Percentiles rank a stretch among this genome's conserved stretches.
These are phyloP conservation scores for Geotrichum phurueaensis DNA, from an alignment of 1,139 yeast species.

Conservation along the genomic window DNA sequence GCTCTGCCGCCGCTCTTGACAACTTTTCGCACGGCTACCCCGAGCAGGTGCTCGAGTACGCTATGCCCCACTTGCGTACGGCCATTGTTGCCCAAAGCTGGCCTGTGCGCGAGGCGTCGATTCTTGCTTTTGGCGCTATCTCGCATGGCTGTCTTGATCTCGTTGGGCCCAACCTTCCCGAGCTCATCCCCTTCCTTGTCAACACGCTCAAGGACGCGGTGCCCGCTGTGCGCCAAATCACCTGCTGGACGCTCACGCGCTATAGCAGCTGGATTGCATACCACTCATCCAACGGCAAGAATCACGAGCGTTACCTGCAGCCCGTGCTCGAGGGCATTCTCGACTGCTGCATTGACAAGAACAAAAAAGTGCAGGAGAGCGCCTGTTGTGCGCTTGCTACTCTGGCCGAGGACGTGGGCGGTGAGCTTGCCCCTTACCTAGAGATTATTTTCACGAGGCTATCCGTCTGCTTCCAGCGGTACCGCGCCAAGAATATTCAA, in stretches of 20 bases:
- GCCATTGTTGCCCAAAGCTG: conserved; percentile 65
- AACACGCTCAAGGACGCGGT: conserved; percentile 70
- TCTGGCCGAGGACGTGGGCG: conserved; percentile 73
- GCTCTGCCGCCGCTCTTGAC: conserved; percentile 91
- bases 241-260: conserved; percentile 93
- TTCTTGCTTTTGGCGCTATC: conserved; percentile 91
- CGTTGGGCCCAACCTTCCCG: conserved; percentile 67
- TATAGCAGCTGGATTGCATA: conserved; percentile 68
- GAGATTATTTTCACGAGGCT: conserved; percentile 66
- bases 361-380: conserved; percentile 90
- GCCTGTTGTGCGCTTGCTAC: conserved; percentile 85
- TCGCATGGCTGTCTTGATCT: conserved; percentile 79
- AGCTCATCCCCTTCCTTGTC: conserved; percentile 76
- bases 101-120: conserved; percentile 90
- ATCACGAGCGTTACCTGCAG: conserved; percentile 52
- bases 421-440: conserved; percentile 50
- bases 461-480: conserved; percentile 63
- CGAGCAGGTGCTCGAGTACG: conserved; percentile 54
- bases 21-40: conserved; percentile 67
- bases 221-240: conserved; percentile 82
- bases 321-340: conserved; percentile 77
- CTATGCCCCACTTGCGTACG: conserved; percentile 71
- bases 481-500: conserved; percentile 76
- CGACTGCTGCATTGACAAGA: conserved; percentile 67
- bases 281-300: conserved; percentile 45